A percentile compares a stretch with the other conserved stretches of the same genome.
Conservation (phyloP, 2,329 filamentous ascomycete genomes). For the Geosmithia flava region DNA sequence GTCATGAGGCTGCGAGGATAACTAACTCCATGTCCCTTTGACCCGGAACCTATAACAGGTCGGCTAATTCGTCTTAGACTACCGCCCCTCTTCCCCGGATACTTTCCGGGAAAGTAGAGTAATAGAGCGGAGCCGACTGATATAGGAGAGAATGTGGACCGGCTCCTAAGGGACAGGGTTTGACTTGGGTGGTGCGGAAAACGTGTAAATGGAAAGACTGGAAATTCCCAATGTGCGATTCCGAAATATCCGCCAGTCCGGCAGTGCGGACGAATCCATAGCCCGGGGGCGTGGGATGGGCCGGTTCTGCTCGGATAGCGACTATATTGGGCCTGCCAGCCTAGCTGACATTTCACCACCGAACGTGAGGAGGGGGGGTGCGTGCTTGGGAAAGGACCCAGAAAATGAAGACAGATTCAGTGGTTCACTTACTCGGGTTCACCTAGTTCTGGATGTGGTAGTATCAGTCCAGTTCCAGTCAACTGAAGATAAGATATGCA, state of each 20-base stretch:
- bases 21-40: background rate
- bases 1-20: background rate
- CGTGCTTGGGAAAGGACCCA: background rate
- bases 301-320: background rate
- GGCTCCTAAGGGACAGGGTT: background rate
- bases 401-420: background rate
- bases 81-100: background rate
- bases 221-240: background rate
- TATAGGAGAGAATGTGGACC: background rate
- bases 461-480: too few relatives aligned
- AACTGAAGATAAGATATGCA: background rate
- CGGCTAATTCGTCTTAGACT: background rate
- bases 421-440: background rate
- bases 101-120: background rate
- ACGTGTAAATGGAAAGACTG: background rate
- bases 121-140: background rate
- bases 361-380: background rate
- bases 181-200: background rate
- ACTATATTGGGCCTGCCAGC: background rate
- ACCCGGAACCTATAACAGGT: background rate
- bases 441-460: background rate
- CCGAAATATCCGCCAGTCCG: background rate
- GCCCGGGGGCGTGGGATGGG: background rate
- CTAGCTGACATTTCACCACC: background rate
- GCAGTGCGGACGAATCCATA: background rate